Conservation (phyloP, 2,329 filamentous ascomycete species). For the Fusarium drepaniforme region DNA sequence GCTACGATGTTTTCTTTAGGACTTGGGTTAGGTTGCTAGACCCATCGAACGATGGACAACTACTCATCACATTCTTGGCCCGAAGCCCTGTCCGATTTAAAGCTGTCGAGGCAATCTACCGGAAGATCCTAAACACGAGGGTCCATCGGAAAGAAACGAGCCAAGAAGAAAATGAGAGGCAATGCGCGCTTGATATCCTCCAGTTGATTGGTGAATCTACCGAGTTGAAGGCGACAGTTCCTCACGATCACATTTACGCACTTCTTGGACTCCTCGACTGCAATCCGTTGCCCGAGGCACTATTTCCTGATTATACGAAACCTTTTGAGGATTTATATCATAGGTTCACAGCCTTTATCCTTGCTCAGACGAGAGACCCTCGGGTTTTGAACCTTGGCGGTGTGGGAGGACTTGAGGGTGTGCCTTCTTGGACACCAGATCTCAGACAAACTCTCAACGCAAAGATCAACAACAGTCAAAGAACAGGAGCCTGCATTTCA, state of each 20-base stretch:
- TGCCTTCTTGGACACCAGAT: conserved; percentile 20
- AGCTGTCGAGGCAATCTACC: conserved; percentile 3
- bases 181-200: conserved; percentile 5
- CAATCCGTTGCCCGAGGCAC: neutral
- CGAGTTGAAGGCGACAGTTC: conserved; percentile 17
- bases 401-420: fast-evolving
- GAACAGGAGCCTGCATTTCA: neutral
- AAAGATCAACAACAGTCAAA: neutral
- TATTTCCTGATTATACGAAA: conserved; percentile 2
- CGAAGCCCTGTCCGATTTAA: conserved; percentile 16
- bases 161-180: neutral
- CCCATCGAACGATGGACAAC: conserved; percentile 6
- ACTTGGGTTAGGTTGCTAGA: conserved; percentile 19
- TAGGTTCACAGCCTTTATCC: neutral
- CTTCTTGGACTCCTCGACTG: conserved; percentile 15
- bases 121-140: neutral
- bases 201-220: conserved; percentile 11
- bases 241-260: conserved; percentile 22
- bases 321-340: neutral
- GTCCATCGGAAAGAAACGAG: fast-evolving
- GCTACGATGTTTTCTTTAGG: conserved; percentile 16
- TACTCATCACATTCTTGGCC: conserved; percentile 1
- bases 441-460: conserved; percentile 17
- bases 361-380: neutral
- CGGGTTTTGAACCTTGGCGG: conserved; percentile 6